Evolutionary conservation across 345 rosid species (phyloP).

Genomic region (Mallotus nudiflorus): DNA sequence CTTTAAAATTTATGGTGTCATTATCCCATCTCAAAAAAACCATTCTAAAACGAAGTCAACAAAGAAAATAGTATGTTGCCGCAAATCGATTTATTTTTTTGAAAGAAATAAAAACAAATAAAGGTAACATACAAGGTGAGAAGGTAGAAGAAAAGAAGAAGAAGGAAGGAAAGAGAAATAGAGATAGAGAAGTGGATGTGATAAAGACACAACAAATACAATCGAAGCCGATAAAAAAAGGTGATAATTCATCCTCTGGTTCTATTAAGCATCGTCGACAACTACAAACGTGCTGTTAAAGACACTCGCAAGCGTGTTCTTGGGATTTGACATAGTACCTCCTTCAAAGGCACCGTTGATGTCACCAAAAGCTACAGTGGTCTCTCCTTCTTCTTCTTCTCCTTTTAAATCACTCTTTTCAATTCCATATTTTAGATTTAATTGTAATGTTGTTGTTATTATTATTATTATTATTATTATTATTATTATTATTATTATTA

Average conservation of each 20-base stretch:
- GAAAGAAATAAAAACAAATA: no score
- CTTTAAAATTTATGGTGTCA: no score
- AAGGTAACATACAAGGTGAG: no score
- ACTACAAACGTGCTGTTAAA: slow-evolving; percentile 89
- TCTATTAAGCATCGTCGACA: slow-evolving; percentile 92
- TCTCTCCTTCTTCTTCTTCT: slow-evolving; percentile 9
- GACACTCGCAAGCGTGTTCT: slow-evolving; percentile 87
- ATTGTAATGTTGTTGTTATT: not conserved
- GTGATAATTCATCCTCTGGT: slow-evolving; percentile 95
- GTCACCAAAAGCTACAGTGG: slow-evolving; percentile 96
- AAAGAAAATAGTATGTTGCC: no score
- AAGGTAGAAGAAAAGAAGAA: no score
- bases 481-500: not conserved
- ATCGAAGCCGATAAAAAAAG: slow-evolving; percentile 79
- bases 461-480: not conserved
- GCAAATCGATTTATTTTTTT: no score
- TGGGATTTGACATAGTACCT: slow-evolving; percentile 72
- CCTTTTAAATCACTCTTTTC: not conserved
- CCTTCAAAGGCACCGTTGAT: slow-evolving; percentile 83
- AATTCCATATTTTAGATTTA: not conserved
- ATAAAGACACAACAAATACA: slow-evolving; percentile 87
- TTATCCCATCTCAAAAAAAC: no score
- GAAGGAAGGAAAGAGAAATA: no score
- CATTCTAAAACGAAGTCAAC: no score
- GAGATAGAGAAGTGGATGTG: slow-evolving; percentile 54